These are phyloP conservation scores for Platanthera guangdongensis DNA, from an alignment of 106 monocot genomes.

Conservation along the genomic window DNA sequence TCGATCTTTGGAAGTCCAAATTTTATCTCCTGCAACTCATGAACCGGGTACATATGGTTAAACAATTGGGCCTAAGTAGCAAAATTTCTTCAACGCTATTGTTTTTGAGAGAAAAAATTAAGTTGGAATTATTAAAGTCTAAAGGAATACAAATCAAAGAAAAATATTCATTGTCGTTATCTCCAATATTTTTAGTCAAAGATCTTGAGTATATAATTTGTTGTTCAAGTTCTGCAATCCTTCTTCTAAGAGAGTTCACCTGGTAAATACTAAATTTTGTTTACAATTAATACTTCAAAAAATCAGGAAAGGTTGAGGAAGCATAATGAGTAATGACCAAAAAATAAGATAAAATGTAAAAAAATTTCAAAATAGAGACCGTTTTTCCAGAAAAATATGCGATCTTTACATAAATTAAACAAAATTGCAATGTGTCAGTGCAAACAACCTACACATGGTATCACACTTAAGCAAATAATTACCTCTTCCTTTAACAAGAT, in stretches of 20 bases:
- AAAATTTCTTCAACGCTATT: background rate
- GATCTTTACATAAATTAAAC: background rate
- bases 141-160: conserved; percentile 3
- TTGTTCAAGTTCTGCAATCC: conserved; percentile 47
- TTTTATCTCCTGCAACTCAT: conserved; percentile 14
- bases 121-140: background rate
- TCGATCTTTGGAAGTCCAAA: conserved; percentile 10
- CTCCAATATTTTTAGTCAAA: background rate
- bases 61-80: background rate
- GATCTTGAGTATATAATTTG: conserved; percentile 1
- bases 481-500: conserved; percentile 63
- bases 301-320: background rate
- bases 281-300: background rate
- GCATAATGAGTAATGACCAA: background rate
- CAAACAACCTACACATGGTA: background rate
- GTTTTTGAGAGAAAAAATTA: background rate
- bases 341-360: background rate
- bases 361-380: background rate
- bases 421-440: background rate
- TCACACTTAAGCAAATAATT: conserved; percentile 6
- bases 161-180: conserved; percentile 3
- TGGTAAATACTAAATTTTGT: conserved; percentile 22
- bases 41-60: background rate
- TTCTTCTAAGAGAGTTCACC: conserved; percentile 56
- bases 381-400: background rate